Base-by-base conservation (phyloP, 129 eudicot species). In the Calendula officinalis region DNA sequence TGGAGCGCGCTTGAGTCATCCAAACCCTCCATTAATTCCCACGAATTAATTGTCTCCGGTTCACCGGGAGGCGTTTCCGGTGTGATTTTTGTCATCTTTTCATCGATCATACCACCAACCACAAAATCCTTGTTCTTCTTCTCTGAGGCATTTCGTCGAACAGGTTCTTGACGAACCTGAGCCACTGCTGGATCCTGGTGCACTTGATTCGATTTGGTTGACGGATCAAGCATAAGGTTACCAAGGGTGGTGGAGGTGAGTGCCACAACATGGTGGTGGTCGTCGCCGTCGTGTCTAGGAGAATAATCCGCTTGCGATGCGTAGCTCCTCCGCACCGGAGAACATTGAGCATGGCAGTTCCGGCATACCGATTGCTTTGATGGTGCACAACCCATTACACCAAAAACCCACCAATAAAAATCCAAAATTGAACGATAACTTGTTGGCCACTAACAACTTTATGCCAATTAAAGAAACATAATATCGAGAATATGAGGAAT, bases 21-120 rank as follows among this genome's bases (percentile, higher is more conserved):
- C 6, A 92, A 86, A n/a, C 96, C 99, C 69, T 83, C 91, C 99
- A 92, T 92, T 65, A 92, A 58, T 32, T 92, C 99, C 87, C 86
- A 80, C n/a, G 91, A 81, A 60, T 92, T 75, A 71, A 92, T 92
- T 17, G 74, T 79, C 78, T 92, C 99, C 10, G 89, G 96, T 49
- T 92, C 96, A 0, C 89, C 95, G 0, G 87, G 89, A 4, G 95
- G 96, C 14, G 96, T 88, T 67, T 59, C 75, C 9, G 91, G 85
- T 35, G 54, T 49, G 7, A 65, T 49, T 69, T 76, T 83, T 0
- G 76, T 71, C 34, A 83, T 81, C 74, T 80, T 88, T 40, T 77
- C 80, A 7, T 85, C 70, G 32, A 82, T 80, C 95, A 85, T 81
- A 80, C 98, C 4, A n/a, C 82, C 88, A 68, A 66, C 68, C 3